Base-by-base conservation (phyloP, 371 early-diverging fungal genomes). In the Blastocladiella emersonii region DNA sequence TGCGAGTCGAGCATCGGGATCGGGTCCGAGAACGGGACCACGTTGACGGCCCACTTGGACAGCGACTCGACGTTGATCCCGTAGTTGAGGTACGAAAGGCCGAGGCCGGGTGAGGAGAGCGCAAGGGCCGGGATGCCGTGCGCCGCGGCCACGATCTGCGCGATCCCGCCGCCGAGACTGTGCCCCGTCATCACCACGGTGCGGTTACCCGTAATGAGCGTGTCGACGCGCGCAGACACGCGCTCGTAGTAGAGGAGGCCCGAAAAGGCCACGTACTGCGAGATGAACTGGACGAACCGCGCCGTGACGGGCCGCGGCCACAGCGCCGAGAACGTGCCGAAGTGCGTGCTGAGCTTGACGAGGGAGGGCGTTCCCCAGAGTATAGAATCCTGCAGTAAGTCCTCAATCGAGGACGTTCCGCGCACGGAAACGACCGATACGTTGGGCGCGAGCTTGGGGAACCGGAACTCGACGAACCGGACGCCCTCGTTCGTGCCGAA, bases 351-450 rank as follows among this genome's bases (percentile, higher is more conserved):
- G 12, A 62, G 41, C 36, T 69, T 66, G 10, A 69, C 23, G 21
- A 69, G 37, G 25, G 51, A 56, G 3, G 62, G 44, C 15, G 69
- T 63, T 21, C 36, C 23, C 66, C 66, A 69, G 0, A 66, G 49
- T 55, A 66, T 64, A 19, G 66, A 41, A 48, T 69, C 69, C 48
- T 69, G 69, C 53, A 69, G 63, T 7, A 69, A 57, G 59, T 69
- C 69, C 39, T 69, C 64, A 45, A 64, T 1, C 17, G 37, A 57
- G 19, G 17, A 30, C 0, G 69, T 69, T 13, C 69, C 69, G 1
- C 69, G 43, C 8, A 69, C 59, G 15, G 66, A 61, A 0, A 69
- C 62, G 4, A 69, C 61, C 36, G 57, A 57, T 6, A 57, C 23
- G 15, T 27, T 2, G 10, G 12, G 45, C 45, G 45, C 21, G 17